Evolutionary conservation across 2,329 filamentous ascomycete species (phyloP).

Genomic region (Daldinia sp.): DNA sequence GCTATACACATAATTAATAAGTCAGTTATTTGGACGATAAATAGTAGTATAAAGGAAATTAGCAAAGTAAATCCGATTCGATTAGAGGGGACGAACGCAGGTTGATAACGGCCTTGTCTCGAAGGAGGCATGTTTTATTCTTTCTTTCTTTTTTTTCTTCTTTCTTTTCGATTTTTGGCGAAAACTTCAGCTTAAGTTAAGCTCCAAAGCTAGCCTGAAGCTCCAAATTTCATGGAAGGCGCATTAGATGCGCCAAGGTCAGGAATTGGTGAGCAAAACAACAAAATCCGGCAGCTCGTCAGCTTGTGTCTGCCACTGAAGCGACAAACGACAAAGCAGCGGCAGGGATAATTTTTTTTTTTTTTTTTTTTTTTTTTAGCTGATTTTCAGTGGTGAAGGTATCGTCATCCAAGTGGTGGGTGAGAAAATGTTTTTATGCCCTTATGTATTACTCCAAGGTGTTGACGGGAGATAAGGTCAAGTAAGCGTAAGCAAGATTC

Average conservation of each 20-base stretch:
- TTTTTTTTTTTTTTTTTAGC: slow-evolving; percentile 25
- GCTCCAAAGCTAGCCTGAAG: slow-evolving; percentile 36
- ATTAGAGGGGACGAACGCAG: slow-evolving; percentile 49
- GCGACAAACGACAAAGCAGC: slow-evolving; percentile 44
- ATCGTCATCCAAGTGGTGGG: slow-evolving; percentile 37
- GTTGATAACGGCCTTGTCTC: slow-evolving; percentile 48
- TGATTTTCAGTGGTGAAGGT: slow-evolving; percentile 23
- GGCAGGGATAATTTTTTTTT: slow-evolving; percentile 28
- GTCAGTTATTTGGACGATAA: slow-evolving; percentile 45
- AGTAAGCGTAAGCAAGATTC: slow-evolving; percentile 1
- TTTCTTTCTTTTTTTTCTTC: neutral
- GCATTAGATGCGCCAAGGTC: slow-evolving; percentile 38
- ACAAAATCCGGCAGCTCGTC: slow-evolving; percentile 35
- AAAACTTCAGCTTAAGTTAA: slow-evolving; percentile 32
- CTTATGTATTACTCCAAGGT: slow-evolving; percentile 13
- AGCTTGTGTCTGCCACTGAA: slow-evolving; percentile 40
- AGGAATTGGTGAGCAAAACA: slow-evolving; percentile 28
- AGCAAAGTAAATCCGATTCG: slow-evolving; percentile 2
- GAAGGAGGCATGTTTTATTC: slow-evolving; percentile 41
- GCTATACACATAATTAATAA: slow-evolving; percentile 56
- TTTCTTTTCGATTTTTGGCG: slow-evolving; percentile 30
- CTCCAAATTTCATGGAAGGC: slow-evolving; percentile 37
- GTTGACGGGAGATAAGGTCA: slow-evolving; percentile 36
- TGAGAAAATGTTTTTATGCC: slow-evolving; percentile 25
- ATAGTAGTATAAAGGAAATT: slow-evolving; percentile 16